Percentiles rank a stretch among this genome's conserved stretches.
Conservation (phyloP, 257 asterid genomes). For the Plantago major region DNA sequence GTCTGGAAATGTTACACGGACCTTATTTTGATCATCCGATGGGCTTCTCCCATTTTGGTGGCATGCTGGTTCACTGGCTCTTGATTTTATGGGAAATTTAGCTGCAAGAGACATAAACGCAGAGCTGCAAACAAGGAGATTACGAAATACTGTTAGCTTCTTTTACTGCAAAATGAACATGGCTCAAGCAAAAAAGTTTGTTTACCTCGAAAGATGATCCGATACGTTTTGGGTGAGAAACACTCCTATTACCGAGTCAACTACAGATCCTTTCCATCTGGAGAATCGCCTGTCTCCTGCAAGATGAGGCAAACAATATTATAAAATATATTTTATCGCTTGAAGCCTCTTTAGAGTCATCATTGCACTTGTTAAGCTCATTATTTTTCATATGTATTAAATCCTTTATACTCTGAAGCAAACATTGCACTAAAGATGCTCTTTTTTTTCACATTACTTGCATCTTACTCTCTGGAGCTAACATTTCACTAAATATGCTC, state of each 20-base stretch:
- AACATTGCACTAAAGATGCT: too few relatives aligned
- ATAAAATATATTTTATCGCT: too few relatives aligned
- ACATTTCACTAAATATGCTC: too few relatives aligned
- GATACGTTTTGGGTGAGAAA: constrained; percentile 96
- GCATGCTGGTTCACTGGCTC: constrained; percentile 22
- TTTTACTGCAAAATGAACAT: constrained; percentile 1
- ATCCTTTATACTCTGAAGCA: too few relatives aligned
- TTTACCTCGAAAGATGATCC: constrained; percentile 95
- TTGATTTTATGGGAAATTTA: constrained; percentile 56
- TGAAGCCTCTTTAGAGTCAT: too few relatives aligned
- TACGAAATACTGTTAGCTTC: constrained; percentile 20
- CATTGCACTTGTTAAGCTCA: too few relatives aligned
- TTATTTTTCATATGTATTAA: too few relatives aligned
- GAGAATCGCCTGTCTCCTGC: constrained; percentile 94
- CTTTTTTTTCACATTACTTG: too few relatives aligned
- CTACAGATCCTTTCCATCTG: constrained; percentile 94
- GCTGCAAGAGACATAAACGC: constrained; percentile 92
- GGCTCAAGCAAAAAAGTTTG: constrained; percentile 2
- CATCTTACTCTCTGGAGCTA: too few relatives aligned
- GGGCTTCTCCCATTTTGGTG: constrained; percentile 25
- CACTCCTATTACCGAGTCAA: constrained; percentile 96
- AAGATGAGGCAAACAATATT: constrained; percentile 2
- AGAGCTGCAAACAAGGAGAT: constrained; percentile 57
- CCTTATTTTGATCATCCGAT: constrained; percentile 48
- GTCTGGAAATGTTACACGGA: constrained; percentile 60